phyloP scores from a whole-genome alignment of 1,284 basidiomycete species.

The Tilletiopsis washingtonensis region DNA sequence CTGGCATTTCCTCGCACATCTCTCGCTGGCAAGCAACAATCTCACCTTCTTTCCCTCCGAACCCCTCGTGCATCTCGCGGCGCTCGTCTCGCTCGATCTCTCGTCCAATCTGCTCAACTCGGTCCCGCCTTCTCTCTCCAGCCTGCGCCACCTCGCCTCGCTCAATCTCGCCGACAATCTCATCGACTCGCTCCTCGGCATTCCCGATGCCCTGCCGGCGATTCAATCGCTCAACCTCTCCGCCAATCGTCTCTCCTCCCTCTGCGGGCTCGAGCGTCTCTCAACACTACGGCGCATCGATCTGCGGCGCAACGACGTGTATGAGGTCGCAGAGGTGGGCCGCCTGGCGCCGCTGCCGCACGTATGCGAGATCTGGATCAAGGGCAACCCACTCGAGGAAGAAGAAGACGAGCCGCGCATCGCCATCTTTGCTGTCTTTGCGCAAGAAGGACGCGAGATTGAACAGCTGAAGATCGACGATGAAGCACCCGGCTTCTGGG shows the following conservation, averaged over 20 bases:
- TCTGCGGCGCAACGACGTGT: constrained; percentile 70
- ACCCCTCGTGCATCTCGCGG: constrained; percentile 53
- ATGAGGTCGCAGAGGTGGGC: constrained; percentile 77
- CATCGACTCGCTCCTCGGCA: constrained; percentile 87
- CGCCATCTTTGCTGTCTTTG: constrained; percentile 72
- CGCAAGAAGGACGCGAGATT: constrained; percentile 61
- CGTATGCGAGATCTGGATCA: constrained; percentile 38
- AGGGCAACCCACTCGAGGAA: constrained; percentile 28
- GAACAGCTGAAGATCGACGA: constrained; percentile 58
- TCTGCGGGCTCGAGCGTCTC: constrained; percentile 85
- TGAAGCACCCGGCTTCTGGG: constrained; percentile 63
- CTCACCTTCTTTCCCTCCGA: constrained; percentile 68
- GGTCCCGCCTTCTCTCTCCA: constrained; percentile 62
- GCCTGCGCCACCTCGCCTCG: constrained; percentile 67
- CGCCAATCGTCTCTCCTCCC: constrained; percentile 76
- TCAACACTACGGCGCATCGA: constrained; percentile 74
- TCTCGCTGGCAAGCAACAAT: constrained; percentile 71
- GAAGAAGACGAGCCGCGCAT: constrained; percentile 57
- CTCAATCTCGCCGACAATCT: constrained; percentile 91
- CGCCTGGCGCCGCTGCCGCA: constrained; percentile 64
- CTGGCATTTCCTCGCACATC: constrained; percentile 69
- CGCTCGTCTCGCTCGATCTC: constrained; percentile 47
- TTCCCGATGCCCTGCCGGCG: constrained; percentile 23
- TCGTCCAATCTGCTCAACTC: constrained; percentile 49
- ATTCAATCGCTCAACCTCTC: constrained; percentile 37